Conservation (phyloP, 1,284 basidiomycete genomes). For the Pseudozyma sp. region DNA sequence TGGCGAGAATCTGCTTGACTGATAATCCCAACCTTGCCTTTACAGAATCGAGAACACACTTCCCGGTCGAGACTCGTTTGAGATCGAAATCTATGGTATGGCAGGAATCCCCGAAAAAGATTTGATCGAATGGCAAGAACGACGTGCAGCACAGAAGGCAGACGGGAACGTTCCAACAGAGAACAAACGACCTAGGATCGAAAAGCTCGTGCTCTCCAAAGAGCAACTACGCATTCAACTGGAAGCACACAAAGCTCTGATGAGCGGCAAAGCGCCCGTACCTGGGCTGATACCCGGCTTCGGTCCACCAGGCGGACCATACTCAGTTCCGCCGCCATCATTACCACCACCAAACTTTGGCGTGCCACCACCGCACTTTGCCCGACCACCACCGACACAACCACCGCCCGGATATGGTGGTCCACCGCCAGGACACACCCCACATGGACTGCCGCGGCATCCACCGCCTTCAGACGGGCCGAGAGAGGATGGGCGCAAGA, state of each 20-base stretch:
- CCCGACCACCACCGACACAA: conserved; percentile 32
- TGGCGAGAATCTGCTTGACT: background rate
- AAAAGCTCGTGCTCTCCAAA: conserved; percentile 77
- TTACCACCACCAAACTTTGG: conserved; percentile 21
- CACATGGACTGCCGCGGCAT: conserved; percentile 3
- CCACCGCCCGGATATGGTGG: conserved; percentile 33
- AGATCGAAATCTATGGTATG: conserved; percentile 99
- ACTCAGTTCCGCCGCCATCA: conserved; percentile 39
- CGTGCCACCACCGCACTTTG: conserved; percentile 31
- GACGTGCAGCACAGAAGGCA: conserved; percentile 71
- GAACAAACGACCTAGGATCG: conserved; percentile 81
- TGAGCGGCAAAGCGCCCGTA: conserved; percentile 75
- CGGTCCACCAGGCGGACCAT: conserved; percentile 25
- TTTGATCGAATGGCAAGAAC: conserved; percentile 89
- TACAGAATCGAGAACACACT: conserved; percentile 91
- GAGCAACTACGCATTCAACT: conserved; percentile 87
- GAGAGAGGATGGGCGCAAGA: conserved; percentile 9
- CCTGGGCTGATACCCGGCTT: conserved; percentile 34
- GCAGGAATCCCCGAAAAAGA: conserved; percentile 95
- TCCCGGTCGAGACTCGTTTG: conserved; percentile 95
- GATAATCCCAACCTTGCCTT: conserved; percentile 30
- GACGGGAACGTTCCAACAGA: conserved; percentile 71
- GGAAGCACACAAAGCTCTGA: conserved; percentile 88
- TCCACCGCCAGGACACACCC: conserved; percentile 13
- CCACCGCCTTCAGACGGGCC: conserved; percentile 14